Conservation (phyloP, 805 yeast species). For the Candida vartiovaarae region DNA sequence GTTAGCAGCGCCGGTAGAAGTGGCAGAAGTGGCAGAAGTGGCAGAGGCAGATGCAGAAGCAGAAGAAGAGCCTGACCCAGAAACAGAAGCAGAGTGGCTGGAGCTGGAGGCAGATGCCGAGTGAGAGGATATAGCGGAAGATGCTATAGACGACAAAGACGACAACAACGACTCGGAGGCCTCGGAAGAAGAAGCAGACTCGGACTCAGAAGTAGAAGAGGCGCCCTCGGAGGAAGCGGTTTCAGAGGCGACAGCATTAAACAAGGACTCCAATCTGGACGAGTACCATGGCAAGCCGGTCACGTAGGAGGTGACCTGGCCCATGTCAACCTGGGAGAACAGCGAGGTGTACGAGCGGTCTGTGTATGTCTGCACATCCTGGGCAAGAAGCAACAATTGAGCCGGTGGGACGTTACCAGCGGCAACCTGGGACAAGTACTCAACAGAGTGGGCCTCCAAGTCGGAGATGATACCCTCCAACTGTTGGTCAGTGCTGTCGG, state of each 20-base stretch:
- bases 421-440: slow-evolving; percentile 18
- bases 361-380: slow-evolving; percentile 25
- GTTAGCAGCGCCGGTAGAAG: slow-evolving; percentile 10
- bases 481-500: slow-evolving; percentile 3
- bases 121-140: neutral
- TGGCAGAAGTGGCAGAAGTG: slow-evolving; percentile 9
- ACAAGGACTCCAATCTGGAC: slow-evolving; percentile 12
- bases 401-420: slow-evolving; percentile 22
- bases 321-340: slow-evolving; percentile 21
- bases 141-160: neutral
- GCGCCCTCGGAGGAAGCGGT: slow-evolving; percentile 7
- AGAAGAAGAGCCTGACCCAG: slow-evolving; percentile 7
- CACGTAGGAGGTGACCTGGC: slow-evolving; percentile 21
- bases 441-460: slow-evolving; percentile 12
- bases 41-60: slow-evolving; percentile 3
- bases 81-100: slow-evolving; percentile 7
- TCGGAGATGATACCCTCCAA: slow-evolving; percentile 12
- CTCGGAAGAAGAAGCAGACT: slow-evolving; percentile 1
- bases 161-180: neutral
- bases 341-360: slow-evolving; percentile 28
- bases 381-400: slow-evolving; percentile 23
- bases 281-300: slow-evolving; percentile 29
- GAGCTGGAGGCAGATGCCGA: neutral
- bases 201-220: slow-evolving; percentile 5
- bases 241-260: slow-evolving; percentile 10